These are phyloP conservation scores for Colletotrichum sp. DNA, from an alignment of 2,329 filamentous ascomycete species.

Conservation along the genomic window DNA sequence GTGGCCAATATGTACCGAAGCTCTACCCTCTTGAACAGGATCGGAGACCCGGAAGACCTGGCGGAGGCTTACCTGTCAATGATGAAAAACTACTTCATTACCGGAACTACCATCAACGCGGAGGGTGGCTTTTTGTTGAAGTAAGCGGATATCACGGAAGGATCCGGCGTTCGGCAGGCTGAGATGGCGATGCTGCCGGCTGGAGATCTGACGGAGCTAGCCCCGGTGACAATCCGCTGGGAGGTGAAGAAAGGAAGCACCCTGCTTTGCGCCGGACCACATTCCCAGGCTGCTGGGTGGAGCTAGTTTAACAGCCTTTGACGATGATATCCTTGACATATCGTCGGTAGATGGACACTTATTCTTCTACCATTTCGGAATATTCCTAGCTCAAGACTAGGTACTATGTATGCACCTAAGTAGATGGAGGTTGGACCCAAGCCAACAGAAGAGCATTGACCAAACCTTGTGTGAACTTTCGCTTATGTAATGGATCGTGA, in stretches of 20 bases:
- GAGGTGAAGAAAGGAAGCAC: background rate
- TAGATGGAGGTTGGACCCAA: background rate
- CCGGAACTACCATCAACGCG: slow-evolving; percentile 31
- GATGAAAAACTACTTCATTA: slow-evolving; percentile 45
- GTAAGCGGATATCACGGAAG: background rate
- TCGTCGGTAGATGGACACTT: background rate
- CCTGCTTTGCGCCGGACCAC: background rate
- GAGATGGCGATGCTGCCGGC: background rate
- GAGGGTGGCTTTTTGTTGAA: background rate
- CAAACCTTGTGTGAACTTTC: background rate
- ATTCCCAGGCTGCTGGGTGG: background rate
- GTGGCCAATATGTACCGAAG: background rate
- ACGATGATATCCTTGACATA: background rate
- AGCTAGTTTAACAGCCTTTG: background rate
- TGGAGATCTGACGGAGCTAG: background rate
- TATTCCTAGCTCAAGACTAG: background rate
- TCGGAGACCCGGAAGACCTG: slow-evolving; percentile 37
- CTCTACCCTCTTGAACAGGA: background rate
- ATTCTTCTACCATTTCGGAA: background rate
- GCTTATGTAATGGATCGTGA: background rate
- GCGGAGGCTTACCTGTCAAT: slow-evolving; percentile 48
- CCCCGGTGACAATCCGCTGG: background rate
- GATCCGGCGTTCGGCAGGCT: background rate
- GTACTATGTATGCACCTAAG: background rate
- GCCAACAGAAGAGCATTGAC: background rate